These are phyloP conservation scores for Thelonectria discophora DNA, from an alignment of 2,329 filamentous ascomycete species.

Conservation along the genomic window DNA sequence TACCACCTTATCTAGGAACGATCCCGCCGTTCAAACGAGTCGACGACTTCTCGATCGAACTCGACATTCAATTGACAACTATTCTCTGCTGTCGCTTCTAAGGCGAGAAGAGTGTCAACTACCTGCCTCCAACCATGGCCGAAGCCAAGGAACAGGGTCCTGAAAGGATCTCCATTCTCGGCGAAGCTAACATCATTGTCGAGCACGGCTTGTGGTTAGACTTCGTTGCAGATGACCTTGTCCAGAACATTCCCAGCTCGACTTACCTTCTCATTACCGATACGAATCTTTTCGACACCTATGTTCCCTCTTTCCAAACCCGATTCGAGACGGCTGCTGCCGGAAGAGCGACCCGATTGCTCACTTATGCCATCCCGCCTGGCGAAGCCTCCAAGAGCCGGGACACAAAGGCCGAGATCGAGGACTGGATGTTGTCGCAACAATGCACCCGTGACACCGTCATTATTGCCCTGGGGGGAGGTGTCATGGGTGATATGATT, in stretches of 20 bases:
- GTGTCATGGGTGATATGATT: conserved; percentile 97
- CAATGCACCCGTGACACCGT: conserved; percentile 96
- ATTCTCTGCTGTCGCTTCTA: not conserved
- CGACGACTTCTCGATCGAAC: not conserved
- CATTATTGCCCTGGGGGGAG: conserved; percentile 91
- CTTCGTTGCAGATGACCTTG: conserved; percentile 82
- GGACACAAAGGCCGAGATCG: conserved; percentile 92
- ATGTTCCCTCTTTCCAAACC: conserved; percentile 77
- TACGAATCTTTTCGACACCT: conserved; percentile 84
- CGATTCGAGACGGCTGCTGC: conserved; percentile 45
- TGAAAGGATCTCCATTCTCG: conserved; percentile 79
- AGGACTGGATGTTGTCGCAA: conserved; percentile 95
- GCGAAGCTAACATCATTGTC: conserved; percentile 88
- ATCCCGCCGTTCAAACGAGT: not conserved
- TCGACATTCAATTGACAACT: conserved; percentile 4
- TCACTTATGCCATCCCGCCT: conserved; percentile 87
- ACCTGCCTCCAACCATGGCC: conserved; percentile 38
- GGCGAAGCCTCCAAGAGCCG: conserved; percentile 94
- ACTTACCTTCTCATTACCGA: conserved; percentile 98
- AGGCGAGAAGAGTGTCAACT: conserved; percentile 19
- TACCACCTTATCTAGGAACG: conserved; percentile 6
- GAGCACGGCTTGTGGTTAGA: conserved; percentile 89
- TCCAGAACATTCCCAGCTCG: conserved; percentile 79
- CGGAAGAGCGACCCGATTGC: conserved; percentile 66
- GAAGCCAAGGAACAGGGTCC: conserved; percentile 48